Percentiles rank a stretch among this genome's conserved stretches.
Evolutionary conservation across 495 filamentous ascomycete species (phyloP).

Genomic region (Xylaria intraflava): DNA sequence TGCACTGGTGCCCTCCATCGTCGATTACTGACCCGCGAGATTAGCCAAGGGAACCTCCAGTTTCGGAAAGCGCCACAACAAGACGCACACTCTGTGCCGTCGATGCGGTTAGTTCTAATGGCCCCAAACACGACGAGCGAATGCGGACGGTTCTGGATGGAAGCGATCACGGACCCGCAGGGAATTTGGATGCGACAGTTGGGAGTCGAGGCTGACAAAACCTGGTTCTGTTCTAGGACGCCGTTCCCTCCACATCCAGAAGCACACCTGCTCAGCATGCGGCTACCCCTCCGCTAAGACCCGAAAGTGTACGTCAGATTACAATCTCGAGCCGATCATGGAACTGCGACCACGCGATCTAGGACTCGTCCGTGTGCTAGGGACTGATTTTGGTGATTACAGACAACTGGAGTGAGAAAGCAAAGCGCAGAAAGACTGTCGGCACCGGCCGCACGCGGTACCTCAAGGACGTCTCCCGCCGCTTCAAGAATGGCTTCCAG

Average conservation of each 20-base stretch:
- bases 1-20: neutral
- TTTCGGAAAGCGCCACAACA: conserved; percentile 99
- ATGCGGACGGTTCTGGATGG: neutral
- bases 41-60: conserved; percentile 86
- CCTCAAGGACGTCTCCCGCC: conserved; percentile 81
- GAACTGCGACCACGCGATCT: conserved; percentile 4
- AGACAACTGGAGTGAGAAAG: conserved; percentile 99
- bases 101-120: conserved; percentile 76
- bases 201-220: neutral
- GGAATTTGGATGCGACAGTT: neutral
- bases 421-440: conserved; percentile 98
- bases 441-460: conserved; percentile 89
- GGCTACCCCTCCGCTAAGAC: conserved; percentile 96
- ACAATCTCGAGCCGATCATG: neutral
- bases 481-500: conserved; percentile 96
- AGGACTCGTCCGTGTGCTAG: conserved; percentile 15
- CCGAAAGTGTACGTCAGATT: conserved; percentile 83
- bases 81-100: conserved; percentile 98
- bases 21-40: conserved; percentile 28
- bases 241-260: conserved; percentile 98
- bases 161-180: neutral
- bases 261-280: conserved; percentile 95
- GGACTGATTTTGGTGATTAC: conserved; percentile 18
- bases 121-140: neutral
- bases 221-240: conserved; percentile 52